These are phyloP conservation scores for Lojkania enalia DNA, from an alignment of 2,329 filamentous ascomycete genomes.

Conservation along the genomic window DNA sequence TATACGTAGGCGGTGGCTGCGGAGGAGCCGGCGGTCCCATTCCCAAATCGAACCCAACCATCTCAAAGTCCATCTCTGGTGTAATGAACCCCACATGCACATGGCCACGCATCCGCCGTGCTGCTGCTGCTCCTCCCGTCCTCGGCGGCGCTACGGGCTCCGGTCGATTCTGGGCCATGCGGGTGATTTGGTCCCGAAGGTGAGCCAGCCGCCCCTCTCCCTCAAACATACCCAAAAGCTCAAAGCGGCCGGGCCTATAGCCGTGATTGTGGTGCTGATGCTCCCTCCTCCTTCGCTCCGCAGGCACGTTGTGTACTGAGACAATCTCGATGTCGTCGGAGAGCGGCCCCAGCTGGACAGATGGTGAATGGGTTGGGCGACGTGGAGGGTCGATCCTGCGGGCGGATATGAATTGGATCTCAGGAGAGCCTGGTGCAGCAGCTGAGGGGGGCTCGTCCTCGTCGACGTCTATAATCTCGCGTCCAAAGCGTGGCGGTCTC, in stretches of 20 bases:
- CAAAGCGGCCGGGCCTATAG: not conserved
- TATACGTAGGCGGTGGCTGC: slow-evolving; percentile 55
- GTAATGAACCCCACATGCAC: slow-evolving; percentile 28
- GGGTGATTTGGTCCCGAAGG: slow-evolving; percentile 1
- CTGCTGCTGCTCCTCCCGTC: not conserved
- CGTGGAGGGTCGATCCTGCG: slow-evolving; percentile 28
- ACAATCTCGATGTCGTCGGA: slow-evolving; percentile 39
- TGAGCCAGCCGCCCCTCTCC: not conserved
- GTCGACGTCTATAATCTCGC: slow-evolving; percentile 51
- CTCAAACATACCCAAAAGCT: not conserved
- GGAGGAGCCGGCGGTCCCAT: slow-evolving; percentile 21
- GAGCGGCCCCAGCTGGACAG: slow-evolving; percentile 18
- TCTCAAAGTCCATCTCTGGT: slow-evolving; percentile 45
- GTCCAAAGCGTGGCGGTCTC: slow-evolving; percentile 47
- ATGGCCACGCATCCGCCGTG: not conserved
- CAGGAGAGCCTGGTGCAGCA: slow-evolving; percentile 41
- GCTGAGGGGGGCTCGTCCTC: slow-evolving; percentile 26
- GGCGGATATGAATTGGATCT: slow-evolving; percentile 54
- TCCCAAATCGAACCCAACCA: slow-evolving; percentile 51
- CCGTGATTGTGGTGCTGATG: no score
- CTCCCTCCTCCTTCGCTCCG: slow-evolving; percentile 21
- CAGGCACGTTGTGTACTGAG: slow-evolving; percentile 26
- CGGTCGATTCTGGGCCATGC: not conserved
- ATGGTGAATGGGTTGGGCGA: slow-evolving; percentile 5
- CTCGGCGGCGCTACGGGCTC: slow-evolving; percentile 4